phyloP scores from a whole-genome alignment of 2,329 filamentous ascomycete genomes.

The Hypocrella siamensis region DNA sequence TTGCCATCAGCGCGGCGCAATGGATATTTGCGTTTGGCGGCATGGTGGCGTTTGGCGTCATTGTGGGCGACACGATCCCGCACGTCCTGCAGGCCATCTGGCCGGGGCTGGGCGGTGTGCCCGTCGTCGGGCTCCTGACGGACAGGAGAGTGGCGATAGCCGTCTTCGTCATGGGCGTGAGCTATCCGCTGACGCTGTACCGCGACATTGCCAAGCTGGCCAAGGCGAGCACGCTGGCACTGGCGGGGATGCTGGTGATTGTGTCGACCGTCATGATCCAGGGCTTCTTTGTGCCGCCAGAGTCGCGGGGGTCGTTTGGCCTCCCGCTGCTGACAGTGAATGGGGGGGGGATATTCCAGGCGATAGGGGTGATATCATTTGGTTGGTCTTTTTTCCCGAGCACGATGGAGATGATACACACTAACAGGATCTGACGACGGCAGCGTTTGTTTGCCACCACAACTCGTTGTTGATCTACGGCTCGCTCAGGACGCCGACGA shows the following conservation, averaged over 20 bases:
- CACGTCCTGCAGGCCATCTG: conserved; percentile 75
- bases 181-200: conserved; percentile 84
- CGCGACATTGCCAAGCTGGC: conserved; percentile 96
- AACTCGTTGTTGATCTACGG: conserved; percentile 97
- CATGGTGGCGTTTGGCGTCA: conserved; percentile 96
- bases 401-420: neutral
- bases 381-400: conserved; percentile 34
- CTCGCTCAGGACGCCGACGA: conserved; percentile 81
- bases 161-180: conserved; percentile 73
- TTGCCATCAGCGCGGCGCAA: conserved; percentile 81
- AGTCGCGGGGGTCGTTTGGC: conserved; percentile 56
- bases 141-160: conserved; percentile 74
- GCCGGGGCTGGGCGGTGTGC: conserved; percentile 54
- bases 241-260: conserved; percentile 87
- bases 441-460: conserved; percentile 63
- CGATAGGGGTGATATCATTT: conserved; percentile 95
- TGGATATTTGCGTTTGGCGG: conserved; percentile 98
- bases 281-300: conserved; percentile 55
- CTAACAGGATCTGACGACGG: neutral
- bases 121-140: conserved; percentile 69
- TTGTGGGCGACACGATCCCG: conserved; percentile 91
- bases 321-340: conserved; percentile 64
- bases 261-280: conserved; percentile 78
- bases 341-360: conserved; percentile 72
- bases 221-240: conserved; percentile 84